phyloP scores from a whole-genome alignment of 2,329 filamentous ascomycete species.

The Pseudogymnoascus sp. region DNA sequence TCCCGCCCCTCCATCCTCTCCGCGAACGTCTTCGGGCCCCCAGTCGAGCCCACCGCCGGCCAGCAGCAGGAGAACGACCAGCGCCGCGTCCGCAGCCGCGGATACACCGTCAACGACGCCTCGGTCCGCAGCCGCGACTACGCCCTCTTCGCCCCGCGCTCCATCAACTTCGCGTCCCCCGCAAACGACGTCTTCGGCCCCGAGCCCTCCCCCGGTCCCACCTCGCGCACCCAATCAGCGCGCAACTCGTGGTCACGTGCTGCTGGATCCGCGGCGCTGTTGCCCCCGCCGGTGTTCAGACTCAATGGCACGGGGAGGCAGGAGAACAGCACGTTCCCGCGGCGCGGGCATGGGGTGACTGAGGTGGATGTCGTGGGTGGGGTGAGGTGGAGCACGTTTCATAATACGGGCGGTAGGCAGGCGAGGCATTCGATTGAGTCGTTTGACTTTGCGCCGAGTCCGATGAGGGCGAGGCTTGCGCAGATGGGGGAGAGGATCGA shows the following conservation, averaged over 20 bases:
- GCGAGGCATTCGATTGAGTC: background rate
- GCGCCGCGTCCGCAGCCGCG: constrained; percentile 25
- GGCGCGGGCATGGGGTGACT: background rate
- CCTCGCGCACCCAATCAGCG: background rate
- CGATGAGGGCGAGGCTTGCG: background rate
- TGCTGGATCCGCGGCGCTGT: background rate
- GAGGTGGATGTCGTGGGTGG: background rate
- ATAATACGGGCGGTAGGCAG: background rate
- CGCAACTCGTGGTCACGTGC: background rate
- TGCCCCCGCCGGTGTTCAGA: background rate
- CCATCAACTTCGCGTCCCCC: background rate
- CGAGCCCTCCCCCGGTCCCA: background rate
- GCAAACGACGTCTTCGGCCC: background rate
- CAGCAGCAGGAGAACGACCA: constrained; percentile 10
- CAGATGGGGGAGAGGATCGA: background rate
- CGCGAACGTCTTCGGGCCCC: constrained; percentile 24
- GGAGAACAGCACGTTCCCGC: background rate
- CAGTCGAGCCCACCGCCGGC: constrained; percentile 7
- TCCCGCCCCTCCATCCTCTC: constrained; percentile 24
- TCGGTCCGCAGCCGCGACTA: background rate
- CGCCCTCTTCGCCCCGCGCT: background rate
- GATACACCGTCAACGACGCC: constrained; percentile 17
- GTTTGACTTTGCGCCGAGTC: background rate
- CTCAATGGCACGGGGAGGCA: background rate
- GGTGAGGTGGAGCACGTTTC: background rate